Base-by-base conservation (phyloP, 208 protist genomes). In the Leishmania gerbilli region DNA sequence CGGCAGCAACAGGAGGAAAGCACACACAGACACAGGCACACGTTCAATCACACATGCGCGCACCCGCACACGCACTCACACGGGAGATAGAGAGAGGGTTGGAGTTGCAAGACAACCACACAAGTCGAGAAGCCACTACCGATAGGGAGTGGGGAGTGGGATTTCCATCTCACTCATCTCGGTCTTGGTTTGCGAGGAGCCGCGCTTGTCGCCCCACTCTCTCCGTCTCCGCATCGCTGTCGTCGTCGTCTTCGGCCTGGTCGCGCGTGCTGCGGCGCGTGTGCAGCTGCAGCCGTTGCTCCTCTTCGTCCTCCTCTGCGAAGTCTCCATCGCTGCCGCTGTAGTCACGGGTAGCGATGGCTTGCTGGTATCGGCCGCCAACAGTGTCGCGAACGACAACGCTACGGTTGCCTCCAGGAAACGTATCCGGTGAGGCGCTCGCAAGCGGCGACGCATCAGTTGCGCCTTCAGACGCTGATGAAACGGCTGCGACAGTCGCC, bases 191-290 rank as follows among this genome's bases (percentile, higher is more conserved):
- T 21, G 40, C 31, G 37, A 79, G 17, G 15, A 58, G 21, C n/a
- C 27, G 75, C 3, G 40, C 75, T 47, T 69, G 24, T 67, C n/a
- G 75, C 55, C 2, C 55, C 34, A 55, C 56, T 51, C 27, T 8
- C 53, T 79, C 75, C 40, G 21, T 24, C 5, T 15, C 47, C 40
- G 56, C 76, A 34, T 79, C 47, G 24, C n/a, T 42, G 76, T 31
- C 62, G 49, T 27, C 34, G 7, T 24, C 56, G 34, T 77, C 74
- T 31, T 79, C 76, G 13, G 24, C 27, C 62, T 72, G 42, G 37
- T 79, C 76, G 27, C 76, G 76, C 40, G 62, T 79, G 76, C 76
- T 79, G 31, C 31, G 13, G 27, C 76, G 76, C 37, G 76, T 72
- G n/a, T 56, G 60, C n/a, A 79, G 64, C 47, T 79, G 62, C 60